Base-by-base conservation (phyloP, 805 yeast species). In the Starmerella cellae region DNA sequence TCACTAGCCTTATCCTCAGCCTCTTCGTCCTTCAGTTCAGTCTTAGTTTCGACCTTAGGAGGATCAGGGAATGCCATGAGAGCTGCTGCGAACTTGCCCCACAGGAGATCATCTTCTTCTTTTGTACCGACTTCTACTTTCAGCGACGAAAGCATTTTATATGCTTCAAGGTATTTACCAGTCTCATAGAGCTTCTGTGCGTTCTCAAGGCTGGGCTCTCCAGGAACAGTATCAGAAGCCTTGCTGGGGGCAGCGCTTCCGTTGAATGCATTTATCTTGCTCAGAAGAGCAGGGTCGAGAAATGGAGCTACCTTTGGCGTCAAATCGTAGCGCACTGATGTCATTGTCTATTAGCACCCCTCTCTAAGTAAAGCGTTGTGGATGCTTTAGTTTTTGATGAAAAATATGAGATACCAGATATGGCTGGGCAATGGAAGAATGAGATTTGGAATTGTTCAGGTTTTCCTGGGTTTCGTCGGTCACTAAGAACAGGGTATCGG, bases 61-160 rank as follows among this genome's bases (percentile, higher is more conserved):
- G 47, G 35, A 10, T 35, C 42, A 13, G 48, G 49, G 28, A 28
- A 57, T 27, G 70, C 62, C 43, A 74, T 63, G 50, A 77, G 72
- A 48, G 74, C 78, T 23, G 73, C 65, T 1, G 82, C 78, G n/a
- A 75, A 62, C 57, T 69, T 70, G 51, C 82, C 82, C 82, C 83
- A 77, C 17, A 38, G 37, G 13, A 41, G 40, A 9, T 26, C 29
- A 37, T 42, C 52, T 16, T 35, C 19, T n/a, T 42, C 45, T 4
- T 31, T 34, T 3, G 79, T 73, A 18, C 79, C 75, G 46, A 61
- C 60, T 57, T 74, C 68, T 30, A 37, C 30, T 32, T 39, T 29
- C 13, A 45, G 36, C 2, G 19, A n/a, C 10, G 28, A 26, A 10
- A 54, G 54, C 34, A 47, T 35, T 27, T 50, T 46, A 19, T 37